phyloP scores from a whole-genome alignment of 192 early-diverging fungal species.

The Gryganskiella cystojenkinii region DNA sequence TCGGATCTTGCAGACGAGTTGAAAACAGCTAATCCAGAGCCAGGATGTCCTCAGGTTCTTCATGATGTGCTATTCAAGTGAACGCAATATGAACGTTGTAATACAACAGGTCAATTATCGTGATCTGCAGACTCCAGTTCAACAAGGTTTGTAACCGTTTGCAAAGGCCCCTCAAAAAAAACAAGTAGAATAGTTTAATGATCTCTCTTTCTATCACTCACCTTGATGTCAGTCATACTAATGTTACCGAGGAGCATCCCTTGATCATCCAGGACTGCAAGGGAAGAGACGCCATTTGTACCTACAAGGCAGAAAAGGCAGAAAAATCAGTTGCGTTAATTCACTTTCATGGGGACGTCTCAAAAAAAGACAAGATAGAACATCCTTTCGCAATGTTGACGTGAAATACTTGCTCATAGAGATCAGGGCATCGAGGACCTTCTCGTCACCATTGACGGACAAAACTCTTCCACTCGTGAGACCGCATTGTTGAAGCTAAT shows the following conservation, averaged over 20 bases:
- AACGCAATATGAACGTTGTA: too few species aligned
- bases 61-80: constrained; percentile 39
- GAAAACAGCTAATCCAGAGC: constrained; percentile 48
- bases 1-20: constrained; percentile 40
- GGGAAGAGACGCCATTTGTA: constrained; percentile 53
- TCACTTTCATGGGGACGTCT: not conserved
- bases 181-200: too few species aligned
- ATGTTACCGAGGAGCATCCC: constrained; percentile 71
- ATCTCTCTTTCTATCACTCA: constrained; percentile 3
- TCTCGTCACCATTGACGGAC: constrained; percentile 29
- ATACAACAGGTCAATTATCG: too few species aligned
- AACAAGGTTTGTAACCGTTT: not conserved
- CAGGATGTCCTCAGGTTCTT: constrained; percentile 45
- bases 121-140: not conserved
- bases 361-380: not conserved
- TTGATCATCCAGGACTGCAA: constrained; percentile 64
- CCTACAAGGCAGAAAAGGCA: constrained; percentile 11
- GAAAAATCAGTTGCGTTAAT: not conserved
- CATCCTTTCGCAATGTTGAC: not conserved
- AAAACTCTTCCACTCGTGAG: constrained; percentile 25
- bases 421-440: constrained; percentile 42
- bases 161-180: too few species aligned
- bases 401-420: constrained; percentile 31
- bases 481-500: constrained; percentile 30
- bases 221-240: constrained; percentile 77